Evolutionary conservation across 495 filamentous ascomycete genomes (phyloP).

Genomic region (Articulospora tetracladia): DNA sequence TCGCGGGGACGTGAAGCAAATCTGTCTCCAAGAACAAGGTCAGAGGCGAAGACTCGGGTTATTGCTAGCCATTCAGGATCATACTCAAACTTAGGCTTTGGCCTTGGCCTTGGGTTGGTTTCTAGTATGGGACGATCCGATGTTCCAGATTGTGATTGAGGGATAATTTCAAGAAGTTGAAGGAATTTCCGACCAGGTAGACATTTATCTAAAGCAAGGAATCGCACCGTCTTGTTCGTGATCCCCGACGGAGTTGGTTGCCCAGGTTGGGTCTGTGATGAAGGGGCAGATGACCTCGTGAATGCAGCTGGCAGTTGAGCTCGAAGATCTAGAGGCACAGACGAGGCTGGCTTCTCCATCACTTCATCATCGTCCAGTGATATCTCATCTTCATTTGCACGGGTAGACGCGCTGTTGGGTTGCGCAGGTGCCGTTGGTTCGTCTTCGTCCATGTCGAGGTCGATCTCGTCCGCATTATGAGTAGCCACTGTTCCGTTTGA

Average conservation of each 20-base stretch:
- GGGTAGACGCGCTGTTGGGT: constrained; percentile 1
- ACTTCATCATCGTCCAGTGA: constrained; percentile 42
- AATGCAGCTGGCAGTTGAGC: constrained; percentile 66
- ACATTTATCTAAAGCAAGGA: constrained; percentile 89
- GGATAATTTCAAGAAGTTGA: constrained; percentile 61
- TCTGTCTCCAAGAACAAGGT: constrained; percentile 56
- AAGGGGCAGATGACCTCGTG: constrained; percentile 33
- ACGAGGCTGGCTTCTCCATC: constrained; percentile 8
- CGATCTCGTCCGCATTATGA: constrained; percentile 51
- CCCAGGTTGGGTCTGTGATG: constrained; percentile 33
- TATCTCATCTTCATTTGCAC: constrained; percentile 46
- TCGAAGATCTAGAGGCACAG: constrained; percentile 55
- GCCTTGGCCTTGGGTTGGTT: constrained; percentile 7
- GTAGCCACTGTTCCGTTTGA: constrained; percentile 4
- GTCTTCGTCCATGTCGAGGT: constrained; percentile 48
- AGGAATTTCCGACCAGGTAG: constrained; percentile 75
- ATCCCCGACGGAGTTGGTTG: constrained; percentile 49
- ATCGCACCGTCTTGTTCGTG: constrained; percentile 71
- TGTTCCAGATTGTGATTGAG: constrained; percentile 29
- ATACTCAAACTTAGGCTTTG: constrained; percentile 56
- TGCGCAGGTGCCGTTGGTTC: neutral
- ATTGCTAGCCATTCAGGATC: constrained; percentile 96
- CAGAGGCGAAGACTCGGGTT: constrained; percentile 68
- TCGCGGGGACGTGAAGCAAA: constrained; percentile 42
- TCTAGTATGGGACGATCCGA: neutral